Percentiles rank a stretch among this genome's conserved stretches.
These are phyloP conservation scores for Podosphaera xanthii DNA, from an alignment of 2,329 filamentous ascomycete species.

Conservation along the genomic window DNA sequence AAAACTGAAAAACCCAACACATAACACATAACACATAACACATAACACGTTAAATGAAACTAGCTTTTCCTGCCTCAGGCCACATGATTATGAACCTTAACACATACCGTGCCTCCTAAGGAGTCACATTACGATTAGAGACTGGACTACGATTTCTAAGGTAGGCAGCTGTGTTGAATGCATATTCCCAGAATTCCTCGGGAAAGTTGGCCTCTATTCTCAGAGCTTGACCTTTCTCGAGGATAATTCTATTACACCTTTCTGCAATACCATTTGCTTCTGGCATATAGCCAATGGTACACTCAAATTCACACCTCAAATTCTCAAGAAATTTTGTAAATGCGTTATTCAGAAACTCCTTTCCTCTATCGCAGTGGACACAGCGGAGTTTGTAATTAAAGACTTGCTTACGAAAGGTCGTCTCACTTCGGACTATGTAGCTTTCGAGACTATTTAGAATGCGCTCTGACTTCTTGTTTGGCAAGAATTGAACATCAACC, in stretches of 20 bases:
- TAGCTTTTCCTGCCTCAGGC: too few species aligned
- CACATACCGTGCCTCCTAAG: not conserved
- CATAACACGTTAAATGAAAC: too few species aligned
- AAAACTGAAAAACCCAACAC: too few species aligned
- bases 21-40: too few species aligned
- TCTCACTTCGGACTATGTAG: not conserved
- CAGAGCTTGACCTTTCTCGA: not conserved
- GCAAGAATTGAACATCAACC: not conserved
- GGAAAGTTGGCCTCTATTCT: not conserved
- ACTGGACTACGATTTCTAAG: not conserved
- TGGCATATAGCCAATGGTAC: not conserved
- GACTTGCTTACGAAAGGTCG: not conserved
- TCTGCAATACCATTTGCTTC: conserved; percentile 1
- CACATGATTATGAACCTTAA: too few species aligned
- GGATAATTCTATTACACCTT: conserved; percentile 1
- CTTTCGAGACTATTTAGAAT: not conserved
- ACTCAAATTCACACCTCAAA: not conserved
- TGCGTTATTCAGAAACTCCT: not conserved
- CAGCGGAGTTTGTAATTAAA: not conserved
- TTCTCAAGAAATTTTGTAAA: not conserved
- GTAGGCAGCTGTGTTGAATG: not conserved
- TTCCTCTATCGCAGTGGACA: not conserved
- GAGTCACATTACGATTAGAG: not conserved
- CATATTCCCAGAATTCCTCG: not conserved
- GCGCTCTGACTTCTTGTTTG: not conserved